Evolutionary conservation across 148 eudicot species (phyloP).

Genomic region (Fagopyrum esculentum): DNA sequence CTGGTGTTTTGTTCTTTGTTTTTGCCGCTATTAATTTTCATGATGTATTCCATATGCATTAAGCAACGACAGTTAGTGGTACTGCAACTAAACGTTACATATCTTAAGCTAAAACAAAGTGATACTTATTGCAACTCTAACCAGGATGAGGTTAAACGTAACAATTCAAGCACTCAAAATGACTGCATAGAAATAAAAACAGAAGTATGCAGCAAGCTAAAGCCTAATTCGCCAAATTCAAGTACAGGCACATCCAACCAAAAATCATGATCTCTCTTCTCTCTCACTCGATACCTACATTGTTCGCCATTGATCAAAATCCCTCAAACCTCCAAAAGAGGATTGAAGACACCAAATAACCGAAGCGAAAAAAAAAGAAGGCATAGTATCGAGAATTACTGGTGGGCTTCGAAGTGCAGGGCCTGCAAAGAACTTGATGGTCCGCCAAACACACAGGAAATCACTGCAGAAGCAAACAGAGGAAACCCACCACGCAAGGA

Average conservation of each 20-base stretch:
- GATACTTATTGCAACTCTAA: neutral
- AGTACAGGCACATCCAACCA: no score
- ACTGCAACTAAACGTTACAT: neutral
- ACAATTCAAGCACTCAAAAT: neutral
- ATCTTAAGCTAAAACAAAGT: neutral
- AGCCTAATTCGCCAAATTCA: no score
- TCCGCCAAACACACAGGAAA: neutral
- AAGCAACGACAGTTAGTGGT: neutral
- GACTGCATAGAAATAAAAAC: neutral
- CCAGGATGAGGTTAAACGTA: neutral
- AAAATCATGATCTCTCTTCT: neutral
- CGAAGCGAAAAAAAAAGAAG: neutral
- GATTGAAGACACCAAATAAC: neutral
- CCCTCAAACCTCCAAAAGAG: neutral
- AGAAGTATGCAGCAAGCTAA: neutral
- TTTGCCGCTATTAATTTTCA: neutral
- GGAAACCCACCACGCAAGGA: neutral
- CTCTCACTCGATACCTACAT: slow-evolving; percentile 1
- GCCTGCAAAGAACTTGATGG: neutral
- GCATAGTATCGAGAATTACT: neutral
- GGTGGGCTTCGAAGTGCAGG: neutral
- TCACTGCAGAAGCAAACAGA: neutral
- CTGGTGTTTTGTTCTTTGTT: neutral
- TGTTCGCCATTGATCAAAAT: neutral
- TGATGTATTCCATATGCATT: neutral